phyloP scores from a whole-genome alignment of 495 filamentous ascomycete species.

The Xylaria castorea region DNA sequence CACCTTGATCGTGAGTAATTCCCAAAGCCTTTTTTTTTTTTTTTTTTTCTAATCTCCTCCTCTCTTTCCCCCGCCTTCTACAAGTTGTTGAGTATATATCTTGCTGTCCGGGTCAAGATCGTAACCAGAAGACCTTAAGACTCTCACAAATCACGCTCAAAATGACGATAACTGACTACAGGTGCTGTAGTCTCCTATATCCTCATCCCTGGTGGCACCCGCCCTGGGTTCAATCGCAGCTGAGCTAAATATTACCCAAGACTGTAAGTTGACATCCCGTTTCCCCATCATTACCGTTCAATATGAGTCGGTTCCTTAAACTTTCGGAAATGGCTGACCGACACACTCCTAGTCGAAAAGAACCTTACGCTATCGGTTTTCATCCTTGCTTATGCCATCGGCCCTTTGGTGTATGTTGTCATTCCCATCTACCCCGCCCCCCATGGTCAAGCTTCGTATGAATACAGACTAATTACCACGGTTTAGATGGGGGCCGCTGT shows the following conservation, averaged over 20 bases:
- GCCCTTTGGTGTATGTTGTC: conserved; percentile 34
- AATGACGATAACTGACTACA: neutral
- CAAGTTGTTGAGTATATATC: neutral
- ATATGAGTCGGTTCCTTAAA: neutral
- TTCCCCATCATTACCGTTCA: neutral
- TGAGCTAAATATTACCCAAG: conserved; percentile 65
- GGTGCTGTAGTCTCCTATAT: conserved; percentile 56
- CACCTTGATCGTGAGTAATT: conserved; percentile 63
- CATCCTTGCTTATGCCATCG: conserved; percentile 71
- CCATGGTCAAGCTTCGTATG: neutral
- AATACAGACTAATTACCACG: neutral
- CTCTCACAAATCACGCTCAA: neutral
- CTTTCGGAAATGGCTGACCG: neutral
- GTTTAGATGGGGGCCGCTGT: conserved; percentile 66
- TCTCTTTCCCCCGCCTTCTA: no score
- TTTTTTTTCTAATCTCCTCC: no score
- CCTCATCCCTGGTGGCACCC: conserved; percentile 76
- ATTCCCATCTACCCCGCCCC: conserved; percentile 19
- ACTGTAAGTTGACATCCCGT: conserved; percentile 38
- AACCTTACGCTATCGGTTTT: conserved; percentile 74
- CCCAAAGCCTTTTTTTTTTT: neutral
- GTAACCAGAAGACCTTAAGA: neutral
- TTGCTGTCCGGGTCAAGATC: neutral
- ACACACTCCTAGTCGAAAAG: conserved; percentile 48
- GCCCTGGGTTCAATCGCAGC: conserved; percentile 60